These are phyloP conservation scores for Aspergillus vadensis DNA, from an alignment of 2,329 filamentous ascomycete genomes.

Conservation along the genomic window DNA sequence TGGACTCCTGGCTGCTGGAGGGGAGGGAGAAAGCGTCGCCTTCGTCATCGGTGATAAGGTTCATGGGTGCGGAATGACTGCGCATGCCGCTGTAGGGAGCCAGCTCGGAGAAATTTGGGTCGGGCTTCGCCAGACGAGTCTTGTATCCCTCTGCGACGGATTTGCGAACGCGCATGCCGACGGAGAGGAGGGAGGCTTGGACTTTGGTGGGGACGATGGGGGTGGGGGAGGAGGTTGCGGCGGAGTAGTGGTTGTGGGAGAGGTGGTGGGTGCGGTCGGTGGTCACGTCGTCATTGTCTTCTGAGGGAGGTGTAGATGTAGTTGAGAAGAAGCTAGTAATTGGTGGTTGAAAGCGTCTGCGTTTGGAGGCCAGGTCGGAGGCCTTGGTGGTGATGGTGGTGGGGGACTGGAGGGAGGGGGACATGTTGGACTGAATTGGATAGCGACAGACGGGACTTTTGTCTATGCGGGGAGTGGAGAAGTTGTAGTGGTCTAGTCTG, in stretches of 20 bases:
- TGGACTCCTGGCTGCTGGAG: conserved; percentile 44
- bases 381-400: conserved; percentile 17
- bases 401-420: conserved; percentile 20
- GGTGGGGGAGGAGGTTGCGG: conserved; percentile 42
- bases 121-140: conserved; percentile 52
- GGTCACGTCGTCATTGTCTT: background rate
- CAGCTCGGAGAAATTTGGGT: conserved; percentile 58
- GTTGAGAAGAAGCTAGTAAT: conserved; percentile 44
- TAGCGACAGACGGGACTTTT: background rate
- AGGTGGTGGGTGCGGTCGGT: conserved; percentile 19
- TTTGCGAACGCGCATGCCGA: conserved; percentile 94
- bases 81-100: conserved; percentile 79
- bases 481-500: background rate
- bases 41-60: conserved; percentile 36
- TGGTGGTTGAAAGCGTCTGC: conserved; percentile 48
- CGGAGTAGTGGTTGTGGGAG: conserved; percentile 45
- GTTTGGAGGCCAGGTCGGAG: conserved; percentile 39
- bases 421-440: conserved; percentile 16
- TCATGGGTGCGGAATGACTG: conserved; percentile 57
- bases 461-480: background rate
- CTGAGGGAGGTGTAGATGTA: conserved; percentile 15
- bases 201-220: conserved; percentile 64
- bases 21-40: conserved; percentile 43
- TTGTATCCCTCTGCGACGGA: conserved; percentile 93
- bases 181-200: conserved; percentile 81